Base-by-base conservation (phyloP, 2,329 filamentous ascomycete genomes). In the Chaetomium olivaceum region DNA sequence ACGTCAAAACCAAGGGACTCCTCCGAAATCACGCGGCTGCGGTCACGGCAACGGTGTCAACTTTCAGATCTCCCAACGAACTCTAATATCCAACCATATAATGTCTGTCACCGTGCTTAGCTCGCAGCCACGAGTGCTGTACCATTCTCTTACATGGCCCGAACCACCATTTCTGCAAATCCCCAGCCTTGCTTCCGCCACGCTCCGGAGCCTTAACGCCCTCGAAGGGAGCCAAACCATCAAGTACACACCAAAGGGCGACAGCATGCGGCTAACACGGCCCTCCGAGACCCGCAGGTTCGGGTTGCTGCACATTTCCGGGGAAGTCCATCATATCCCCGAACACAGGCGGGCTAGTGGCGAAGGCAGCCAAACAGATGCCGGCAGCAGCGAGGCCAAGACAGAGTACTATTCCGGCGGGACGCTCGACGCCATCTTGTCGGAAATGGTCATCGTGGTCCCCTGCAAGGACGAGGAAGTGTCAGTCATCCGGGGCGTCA, bases 401-500 rank as follows among this genome's bases (percentile, higher is more conserved):
- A 67, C 64, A 3, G 43, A 69, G 7, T 61, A 16, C 36, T 39
- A 65, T 9, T 51, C 65, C 1, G n/a, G 51, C 14, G 9, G 43
- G 0, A n/a, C 19, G 1, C 63, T 72, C 1, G 58, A 69, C 58
- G 31, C 23, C 0, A 57, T 72, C 23, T 36, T 68, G 11, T 61
- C 50, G 16, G 43, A 72, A 46, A 75, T 71, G 69, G 71, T 67
- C 62, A 74, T 77, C 31, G 71, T 77, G 2, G 73, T 77, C 0
- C 74, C 75, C 4, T 76, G 74, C 70, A 77, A 73, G 64, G 68
- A 76, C 64, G 75, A 77, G 62, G 52, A 68, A 2, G 60, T 69
- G 12, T 29, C 65, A 9, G 70, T 70, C 29, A 73, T 77, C 55
- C 33, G 69, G 27, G 69, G 69, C 27, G 75, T 77, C 9, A 65